A percentile compares a stretch with the other conserved stretches of the same genome.
These are phyloP conservation scores for Podaxis sp. DNA, from an alignment of 768 basidiomycete genomes.

Conservation along the genomic window DNA sequence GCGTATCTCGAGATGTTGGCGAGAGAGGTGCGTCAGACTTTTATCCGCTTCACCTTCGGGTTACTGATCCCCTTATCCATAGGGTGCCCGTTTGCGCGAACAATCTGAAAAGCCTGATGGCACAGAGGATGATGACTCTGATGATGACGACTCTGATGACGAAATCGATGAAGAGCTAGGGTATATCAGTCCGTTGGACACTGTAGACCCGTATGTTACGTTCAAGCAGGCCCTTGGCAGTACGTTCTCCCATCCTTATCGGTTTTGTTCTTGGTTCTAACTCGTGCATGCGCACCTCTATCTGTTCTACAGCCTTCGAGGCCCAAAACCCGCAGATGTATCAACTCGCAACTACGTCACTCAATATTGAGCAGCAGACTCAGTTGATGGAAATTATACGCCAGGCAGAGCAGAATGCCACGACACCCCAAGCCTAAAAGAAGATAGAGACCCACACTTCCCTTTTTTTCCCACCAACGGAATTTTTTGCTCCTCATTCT, in stretches of 20 bases:
- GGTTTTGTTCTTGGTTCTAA: background rate
- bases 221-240: constrained; percentile 81
- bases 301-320: constrained; percentile 60
- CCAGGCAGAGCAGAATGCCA: constrained; percentile 51
- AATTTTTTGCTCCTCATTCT: background rate
- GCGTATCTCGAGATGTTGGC: constrained; percentile 87
- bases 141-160: constrained; percentile 62
- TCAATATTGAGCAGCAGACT: constrained; percentile 76
- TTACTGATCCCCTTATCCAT: background rate
- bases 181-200: constrained; percentile 82
- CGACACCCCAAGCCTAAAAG: constrained; percentile 24
- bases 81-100: constrained; percentile 76
- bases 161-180: constrained; percentile 82
- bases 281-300: constrained; percentile 11
- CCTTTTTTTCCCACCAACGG: background rate
- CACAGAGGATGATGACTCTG: constrained; percentile 57
- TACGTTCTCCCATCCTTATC: constrained; percentile 34
- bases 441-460: background rate
- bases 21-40: constrained; percentile 50
- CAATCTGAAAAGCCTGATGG: constrained; percentile 53
- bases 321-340: constrained; percentile 67
- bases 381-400: constrained; percentile 85
- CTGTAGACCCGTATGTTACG: constrained; percentile 70
- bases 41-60: background rate
- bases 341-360: constrained; percentile 69